Evolutionary conservation across 78 protist species (phyloP).

Genomic region (Anaeramoeba flamelloides): DNA sequence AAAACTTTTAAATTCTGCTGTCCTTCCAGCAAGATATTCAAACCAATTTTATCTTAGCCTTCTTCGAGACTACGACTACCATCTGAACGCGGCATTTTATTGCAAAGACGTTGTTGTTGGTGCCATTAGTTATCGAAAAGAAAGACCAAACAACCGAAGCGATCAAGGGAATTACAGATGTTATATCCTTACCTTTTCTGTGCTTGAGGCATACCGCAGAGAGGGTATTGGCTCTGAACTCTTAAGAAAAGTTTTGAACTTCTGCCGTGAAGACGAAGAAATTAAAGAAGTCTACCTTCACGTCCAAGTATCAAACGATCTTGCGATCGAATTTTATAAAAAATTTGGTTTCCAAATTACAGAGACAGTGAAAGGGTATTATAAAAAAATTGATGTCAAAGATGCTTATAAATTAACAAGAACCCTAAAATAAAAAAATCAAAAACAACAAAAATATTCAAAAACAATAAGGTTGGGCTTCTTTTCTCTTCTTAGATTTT

Average conservation of each 20-base stretch:
- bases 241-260: too few relatives aligned
- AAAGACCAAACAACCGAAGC: neutral
- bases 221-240: constrained; percentile 14
- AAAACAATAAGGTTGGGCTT: too few relatives aligned
- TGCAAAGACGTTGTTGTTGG: constrained; percentile 21
- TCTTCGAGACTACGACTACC: constrained; percentile 3
- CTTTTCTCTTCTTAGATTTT: too few relatives aligned
- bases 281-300: neutral
- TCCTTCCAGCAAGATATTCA: constrained; percentile 23
- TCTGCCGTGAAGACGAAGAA: too few relatives aligned
- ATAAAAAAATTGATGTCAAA: too few relatives aligned
- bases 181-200: constrained; percentile 26
- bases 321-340: constrained; percentile 16
- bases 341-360: constrained; percentile 10
- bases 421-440: too few relatives aligned
- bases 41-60: constrained; percentile 15
- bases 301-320: constrained; percentile 16
- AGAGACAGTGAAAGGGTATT: constrained; percentile 5
- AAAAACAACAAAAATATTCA: too few relatives aligned
- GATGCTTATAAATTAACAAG: too few relatives aligned
- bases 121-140: constrained; percentile 17
- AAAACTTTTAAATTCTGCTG: neutral
- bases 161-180: neutral
- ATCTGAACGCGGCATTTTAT: constrained; percentile 7
- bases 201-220: constrained; percentile 22